Conservation (phyloP, 164 flowering plant species). For the Piper betle region DNA sequence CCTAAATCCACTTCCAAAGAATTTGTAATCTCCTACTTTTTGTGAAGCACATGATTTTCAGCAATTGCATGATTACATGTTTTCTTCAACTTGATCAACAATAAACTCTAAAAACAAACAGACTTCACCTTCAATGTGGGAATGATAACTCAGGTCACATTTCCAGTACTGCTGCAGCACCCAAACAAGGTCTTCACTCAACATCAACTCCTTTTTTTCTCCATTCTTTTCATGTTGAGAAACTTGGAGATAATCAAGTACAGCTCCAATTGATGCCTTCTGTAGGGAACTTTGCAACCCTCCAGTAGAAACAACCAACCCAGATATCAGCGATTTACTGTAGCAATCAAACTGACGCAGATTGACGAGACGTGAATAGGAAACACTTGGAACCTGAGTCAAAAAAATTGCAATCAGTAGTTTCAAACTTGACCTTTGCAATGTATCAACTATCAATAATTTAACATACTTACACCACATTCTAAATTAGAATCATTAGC, state of each 20-base stretch:
- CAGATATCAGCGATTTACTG: slow-evolving; percentile 63
- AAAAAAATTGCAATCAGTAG: not conserved
- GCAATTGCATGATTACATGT: no score
- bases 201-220: slow-evolving; percentile 29
- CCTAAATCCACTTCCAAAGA: no score
- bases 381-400: slow-evolving; percentile 59
- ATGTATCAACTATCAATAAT: not conserved
- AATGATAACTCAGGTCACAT: slow-evolving; percentile 72
- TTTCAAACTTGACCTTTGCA: not conserved
- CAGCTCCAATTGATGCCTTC: slow-evolving; percentile 61
- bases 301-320: slow-evolving; percentile 77
- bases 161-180: slow-evolving; percentile 59
- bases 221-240: slow-evolving; percentile 20
- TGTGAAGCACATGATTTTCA: no score
- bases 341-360: slow-evolving; percentile 62
- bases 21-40: no score
- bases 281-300: slow-evolving; percentile 90
- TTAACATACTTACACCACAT: slow-evolving; percentile 60
- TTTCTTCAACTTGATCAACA: no score
- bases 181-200: slow-evolving; percentile 67
- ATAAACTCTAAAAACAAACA: not conserved
- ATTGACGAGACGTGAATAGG: slow-evolving; percentile 73
- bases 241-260: slow-evolving; percentile 56
- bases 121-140: slow-evolving; percentile 76
- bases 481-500: slow-evolving; percentile 34